A percentile compares a stretch with the other conserved stretches of the same genome.
Evolutionary conservation across 148 eudicot genomes (phyloP).

Genomic region (Amaranthus cruentus): DNA sequence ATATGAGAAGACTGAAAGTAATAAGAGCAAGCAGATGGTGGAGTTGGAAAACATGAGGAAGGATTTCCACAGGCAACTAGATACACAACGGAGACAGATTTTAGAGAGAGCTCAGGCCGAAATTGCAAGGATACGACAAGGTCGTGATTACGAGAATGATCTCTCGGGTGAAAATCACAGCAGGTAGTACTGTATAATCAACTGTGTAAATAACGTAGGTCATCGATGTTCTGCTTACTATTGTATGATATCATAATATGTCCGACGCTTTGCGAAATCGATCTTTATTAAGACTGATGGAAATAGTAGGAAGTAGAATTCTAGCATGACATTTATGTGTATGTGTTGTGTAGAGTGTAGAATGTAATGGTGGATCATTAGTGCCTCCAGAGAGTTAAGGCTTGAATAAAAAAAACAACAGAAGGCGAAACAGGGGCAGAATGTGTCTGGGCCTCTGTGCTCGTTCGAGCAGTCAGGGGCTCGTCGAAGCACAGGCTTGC

Average conservation of each 20-base stretch:
- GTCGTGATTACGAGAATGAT: conserved; percentile 45
- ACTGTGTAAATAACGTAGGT: conserved; percentile 29
- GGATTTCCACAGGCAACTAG: conserved; percentile 68
- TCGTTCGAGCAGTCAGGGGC: too few species aligned
- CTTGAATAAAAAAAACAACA: too few species aligned
- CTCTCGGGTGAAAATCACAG: conserved; percentile 44
- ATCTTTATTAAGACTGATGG: neutral
- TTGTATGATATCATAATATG: conserved; percentile 14
- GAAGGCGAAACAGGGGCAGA: too few species aligned
- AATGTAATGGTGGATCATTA: too few species aligned
- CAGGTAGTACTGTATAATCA: conserved; percentile 15
- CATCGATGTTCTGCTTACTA: neutral
- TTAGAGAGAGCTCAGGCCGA: conserved; percentile 63
- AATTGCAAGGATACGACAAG: conserved; percentile 53
- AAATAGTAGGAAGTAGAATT: neutral
- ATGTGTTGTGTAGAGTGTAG: too few species aligned
- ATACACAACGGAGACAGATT: conserved; percentile 54
- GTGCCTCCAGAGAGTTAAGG: too few species aligned
- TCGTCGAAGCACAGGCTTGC: too few species aligned
- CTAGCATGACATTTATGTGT: too few species aligned
- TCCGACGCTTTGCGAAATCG: neutral
- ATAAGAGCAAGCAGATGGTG: conserved; percentile 48
- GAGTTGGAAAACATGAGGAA: conserved; percentile 73
- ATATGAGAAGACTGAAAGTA: conserved; percentile 55
- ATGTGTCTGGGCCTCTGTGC: too few species aligned